Conservation (phyloP, 306 rosid genomes). For the Inga leiocalycina region DNA sequence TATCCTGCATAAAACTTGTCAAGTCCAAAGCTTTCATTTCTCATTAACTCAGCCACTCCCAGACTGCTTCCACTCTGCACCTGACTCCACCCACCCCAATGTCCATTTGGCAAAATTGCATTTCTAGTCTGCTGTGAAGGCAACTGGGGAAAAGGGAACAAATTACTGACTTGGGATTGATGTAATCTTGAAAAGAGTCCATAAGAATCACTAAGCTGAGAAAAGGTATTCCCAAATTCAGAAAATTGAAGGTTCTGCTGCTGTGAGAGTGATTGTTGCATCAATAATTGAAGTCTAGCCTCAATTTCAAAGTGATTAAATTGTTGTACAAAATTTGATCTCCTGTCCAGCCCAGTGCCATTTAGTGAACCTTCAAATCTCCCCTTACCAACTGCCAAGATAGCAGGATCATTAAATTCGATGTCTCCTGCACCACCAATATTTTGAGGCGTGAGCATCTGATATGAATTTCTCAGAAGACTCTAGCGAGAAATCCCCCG, state of each 20-base stretch:
- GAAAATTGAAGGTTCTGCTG: slow-evolving; percentile 72
- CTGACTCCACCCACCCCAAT: slow-evolving; percentile 88
- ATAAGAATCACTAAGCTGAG: slow-evolving; percentile 73
- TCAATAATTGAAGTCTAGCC: slow-evolving; percentile 72
- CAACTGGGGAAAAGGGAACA: slow-evolving; percentile 72
- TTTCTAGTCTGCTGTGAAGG: slow-evolving; percentile 78
- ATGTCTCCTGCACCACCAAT: slow-evolving; percentile 60
- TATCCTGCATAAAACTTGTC: slow-evolving; percentile 76
- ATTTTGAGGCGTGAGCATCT: slow-evolving; percentile 56
- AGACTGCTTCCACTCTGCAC: slow-evolving; percentile 59
- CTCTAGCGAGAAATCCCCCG: slow-evolving; percentile 70
- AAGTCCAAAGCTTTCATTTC: slow-evolving; percentile 80
- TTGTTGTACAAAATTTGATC: slow-evolving; percentile 64
- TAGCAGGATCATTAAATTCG: slow-evolving; percentile 89
- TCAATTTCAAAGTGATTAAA: slow-evolving; percentile 69
- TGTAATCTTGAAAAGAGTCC: slow-evolving; percentile 76
- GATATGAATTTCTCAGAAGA: slow-evolving; percentile 68
- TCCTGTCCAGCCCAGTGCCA: slow-evolving; percentile 61
- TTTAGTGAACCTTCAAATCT: slow-evolving; percentile 67
- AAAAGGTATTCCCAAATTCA: slow-evolving; percentile 58
- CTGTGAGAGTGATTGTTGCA: slow-evolving; percentile 79
- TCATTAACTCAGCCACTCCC: slow-evolving; percentile 69
- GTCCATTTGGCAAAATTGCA: slow-evolving; percentile 65
- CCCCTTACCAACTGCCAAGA: slow-evolving; percentile 89
- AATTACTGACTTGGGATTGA: slow-evolving; percentile 65